Evolutionary conservation across 2,329 filamentous ascomycete species (phyloP), one percentile per base, ranked within the genome.

Genomic region (Alternaria metachromatica): DNA sequence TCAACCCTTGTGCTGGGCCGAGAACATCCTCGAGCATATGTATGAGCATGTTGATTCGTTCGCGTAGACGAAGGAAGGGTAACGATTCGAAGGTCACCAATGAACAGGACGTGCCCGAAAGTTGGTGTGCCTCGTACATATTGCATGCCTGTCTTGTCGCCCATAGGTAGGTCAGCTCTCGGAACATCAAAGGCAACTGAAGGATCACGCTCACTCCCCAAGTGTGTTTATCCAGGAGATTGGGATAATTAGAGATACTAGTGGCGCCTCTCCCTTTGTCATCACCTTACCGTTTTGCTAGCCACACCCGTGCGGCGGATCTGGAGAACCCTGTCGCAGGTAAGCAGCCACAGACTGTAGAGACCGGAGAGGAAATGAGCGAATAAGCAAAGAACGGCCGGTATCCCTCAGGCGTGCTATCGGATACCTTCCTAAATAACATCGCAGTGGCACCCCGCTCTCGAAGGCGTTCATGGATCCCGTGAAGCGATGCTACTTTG

Each of bases 291-390:
- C 68, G 46, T 65, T 68, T 72, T 60, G 66, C 63, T 68, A 61
- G 74, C 72, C 72, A 75, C 71, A 76, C 49, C 75, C 72, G 73
- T 71, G 71, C 65, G 66, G 68, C 68, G 65, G 59, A 71, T 76
- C 71, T 75, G 72, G 75, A 76, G 73, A 76, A 74, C 70, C 73
- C 63, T 75, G 72, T 57, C n/a, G 66, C 50, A 65, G 63, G 62
- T 67, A 37, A 65, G 59, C 60, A 58, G 37, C 53, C 45, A 48
- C 50, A 30, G 50, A 49, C 49, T 45, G 43, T 54, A 62, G 57
- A 49, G 23, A 50, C 23, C 60, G 63, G 64, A 33, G 55, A 66
- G 63, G 66, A 66, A 67, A 48, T 61, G 53, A 65, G 46, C 70
- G 60, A 71, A 69, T 73, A 63, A 64, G 64, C 64, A 62, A 45